Percentiles rank a stretch among this genome's conserved stretches.
Conservation (phyloP, 192 early-diverging fungal genomes). For the Chytriomyces sp. region DNA sequence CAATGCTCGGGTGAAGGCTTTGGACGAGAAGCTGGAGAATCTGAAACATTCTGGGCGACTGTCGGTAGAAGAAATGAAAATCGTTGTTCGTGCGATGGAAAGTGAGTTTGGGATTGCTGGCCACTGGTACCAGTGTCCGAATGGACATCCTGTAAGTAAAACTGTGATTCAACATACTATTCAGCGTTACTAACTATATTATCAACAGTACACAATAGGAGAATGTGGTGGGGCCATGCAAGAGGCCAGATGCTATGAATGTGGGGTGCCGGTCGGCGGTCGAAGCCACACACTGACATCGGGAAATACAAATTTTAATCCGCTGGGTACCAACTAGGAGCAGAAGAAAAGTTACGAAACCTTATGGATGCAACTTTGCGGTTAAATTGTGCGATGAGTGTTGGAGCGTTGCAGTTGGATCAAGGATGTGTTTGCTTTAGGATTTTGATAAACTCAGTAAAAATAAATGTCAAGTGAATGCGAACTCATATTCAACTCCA, state of each 20-base stretch:
- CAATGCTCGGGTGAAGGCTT: neutral
- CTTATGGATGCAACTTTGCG: no score
- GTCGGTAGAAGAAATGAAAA: conserved; percentile 38
- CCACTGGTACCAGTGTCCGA: conserved; percentile 52
- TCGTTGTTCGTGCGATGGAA: conserved; percentile 39
- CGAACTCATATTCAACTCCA: no score
- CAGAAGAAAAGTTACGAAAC: no score
- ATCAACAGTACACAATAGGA: conserved; percentile 2
- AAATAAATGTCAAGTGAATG: no score
- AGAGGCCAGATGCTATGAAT: conserved; percentile 40
- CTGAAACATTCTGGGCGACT: neutral
- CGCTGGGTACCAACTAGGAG: neutral
- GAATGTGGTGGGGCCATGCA: conserved; percentile 49
- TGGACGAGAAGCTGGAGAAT: conserved; percentile 11
- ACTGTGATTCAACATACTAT: neutral
- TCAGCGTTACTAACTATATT: neutral
- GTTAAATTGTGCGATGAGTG: no score
- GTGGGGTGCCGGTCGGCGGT: conserved; percentile 44
- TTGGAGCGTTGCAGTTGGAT: no score
- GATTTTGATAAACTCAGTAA: no score
- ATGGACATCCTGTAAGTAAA: conserved; percentile 38
- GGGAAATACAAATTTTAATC: neutral
- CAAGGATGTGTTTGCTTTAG: no score
- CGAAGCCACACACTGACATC: conserved; percentile 23
- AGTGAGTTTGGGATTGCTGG: conserved; percentile 30